Evolutionary conservation across 176 grass and related monocot genomes (phyloP), one percentile per base, ranked within the genome.

Genomic region (Oropetium thomaeum): DNA sequence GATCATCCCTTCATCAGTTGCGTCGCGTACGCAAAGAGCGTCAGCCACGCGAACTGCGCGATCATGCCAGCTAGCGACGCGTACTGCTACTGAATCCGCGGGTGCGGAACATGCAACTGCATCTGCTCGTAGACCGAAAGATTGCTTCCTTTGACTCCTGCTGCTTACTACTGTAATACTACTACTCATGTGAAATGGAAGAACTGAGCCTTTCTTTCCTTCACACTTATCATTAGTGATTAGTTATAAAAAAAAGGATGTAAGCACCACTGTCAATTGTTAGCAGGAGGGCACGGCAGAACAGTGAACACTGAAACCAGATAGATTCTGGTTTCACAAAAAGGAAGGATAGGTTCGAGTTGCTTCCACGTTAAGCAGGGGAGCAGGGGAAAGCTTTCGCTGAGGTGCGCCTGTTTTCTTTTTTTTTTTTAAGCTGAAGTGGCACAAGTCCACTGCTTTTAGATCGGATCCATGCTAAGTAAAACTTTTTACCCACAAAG

Each of bases 291-390:
- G 25, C n/a, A n/a, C n/a, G n/a, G 33, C 55, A 44, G 35, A 71
- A 71, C 63, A 44, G n/a, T n/a, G n/a, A n/a, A n/a, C n/a, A 26
- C 63, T 49, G 14, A 41, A 20, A 34, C 29, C 57, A 15, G 40
- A 61, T 47, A 15, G 40, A 61, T 47, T 25, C 40, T 49, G 29
- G 5, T 19, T 10, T 47, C 6, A 62, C 17, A 17, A 1, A 25
- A 57, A 39, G 35, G 26, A 13, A 51, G 33, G 20, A 16, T 25
- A 40, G 23, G 41, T 28, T 55, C 79, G 2, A 65, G 19, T 82
- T 51, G 40, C 85, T 87, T 82, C 79, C 74, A 73, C 85, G 85
- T 67, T 73, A 61, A 82, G 73, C 39, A 77, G 43, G 67, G 58
- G 17, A 22, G n/a, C n/a, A n/a, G n/a, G n/a, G n/a, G n/a, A 37